Evolutionary conservation across 2,329 filamentous ascomycete genomes (phyloP), one percentile per base, ranked within the genome.

Genomic region (Colletotrichum somersetense): DNA sequence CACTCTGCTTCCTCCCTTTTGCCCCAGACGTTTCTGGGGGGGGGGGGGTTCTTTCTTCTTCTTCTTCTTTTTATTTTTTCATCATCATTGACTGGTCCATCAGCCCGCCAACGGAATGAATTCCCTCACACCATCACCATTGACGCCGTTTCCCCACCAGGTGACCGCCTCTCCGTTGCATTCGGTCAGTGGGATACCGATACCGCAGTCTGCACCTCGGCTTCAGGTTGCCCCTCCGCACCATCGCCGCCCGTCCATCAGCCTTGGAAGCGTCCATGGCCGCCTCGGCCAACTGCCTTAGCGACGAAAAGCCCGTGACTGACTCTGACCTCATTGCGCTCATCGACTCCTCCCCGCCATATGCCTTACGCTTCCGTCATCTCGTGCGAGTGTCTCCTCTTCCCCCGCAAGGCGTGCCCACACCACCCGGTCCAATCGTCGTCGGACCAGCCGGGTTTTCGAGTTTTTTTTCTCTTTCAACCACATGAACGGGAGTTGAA

Each of bases 101-200:
- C 64, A 59, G 58, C 69, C 56, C 53, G 44, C 52, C 53, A 33
- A 40, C 26, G 8, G 57, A 0, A 23, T 62, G 67, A 69, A 68
- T 61, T 72, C 58, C 69, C 69, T 72, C 69, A 72, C 69, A 72
- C 69, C 69, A 48, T 72, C 69, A 64, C 52, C 38, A 46, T 42
- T 26, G 53, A 64, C 53, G 20, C n/a, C 40, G 40, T 35, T 59
- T 44, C 69, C 55, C 69, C 69, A 72, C 66, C 66, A 59, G 16
- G 42, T 48, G 33, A 30, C 46, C 46, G 59, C 12, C 18, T 30
- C 30, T 30, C 44, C 44, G 44, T 53, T 38, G 46, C 59, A 59
- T 61, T 50, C 61, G 23, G 26, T 18, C 58, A 40, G 65, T 64
- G 58, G 65, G 53, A 38, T 11, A 12, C 5, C 4, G 40, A 64